These are phyloP conservation scores for Suillus luteus DNA, from an alignment of 768 basidiomycete genomes.

Conservation along the genomic window DNA sequence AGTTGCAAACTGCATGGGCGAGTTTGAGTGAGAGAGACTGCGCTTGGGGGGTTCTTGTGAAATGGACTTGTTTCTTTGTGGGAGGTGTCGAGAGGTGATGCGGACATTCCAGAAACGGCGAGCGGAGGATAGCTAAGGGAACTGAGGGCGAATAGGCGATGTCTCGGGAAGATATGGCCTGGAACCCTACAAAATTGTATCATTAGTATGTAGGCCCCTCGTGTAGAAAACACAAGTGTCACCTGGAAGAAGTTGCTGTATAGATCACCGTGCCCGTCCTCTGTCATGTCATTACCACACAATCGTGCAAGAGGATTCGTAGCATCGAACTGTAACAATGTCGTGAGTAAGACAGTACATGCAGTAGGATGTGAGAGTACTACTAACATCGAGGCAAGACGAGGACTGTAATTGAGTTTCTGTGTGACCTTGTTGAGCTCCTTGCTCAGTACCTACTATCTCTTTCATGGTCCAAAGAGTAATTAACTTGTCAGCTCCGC, in stretches of 20 bases:
- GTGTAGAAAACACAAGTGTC: neutral
- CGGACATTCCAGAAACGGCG: neutral
- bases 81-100: neutral
- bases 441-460: neutral
- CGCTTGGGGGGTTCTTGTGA: neutral
- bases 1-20: neutral
- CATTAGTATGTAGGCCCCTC: too few relatives aligned
- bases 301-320: neutral
- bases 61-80: neutral
- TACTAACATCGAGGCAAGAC: neutral
- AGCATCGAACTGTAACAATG: neutral
- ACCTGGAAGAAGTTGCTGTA: neutral
- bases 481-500: neutral
- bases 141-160: neutral
- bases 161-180: neutral
- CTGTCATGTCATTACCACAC: neutral
- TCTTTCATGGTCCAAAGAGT: neutral
- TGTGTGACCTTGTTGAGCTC: neutral
- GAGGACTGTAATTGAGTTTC: too few relatives aligned
- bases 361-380: neutral
- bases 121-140: too few relatives aligned
- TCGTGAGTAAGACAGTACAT: neutral
- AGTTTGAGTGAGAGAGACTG: neutral
- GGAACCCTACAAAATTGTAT: neutral
- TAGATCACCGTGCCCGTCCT: neutral